phyloP scores from a whole-genome alignment of 2,329 filamentous ascomycete genomes.

The Rutstroemia sp. region DNA sequence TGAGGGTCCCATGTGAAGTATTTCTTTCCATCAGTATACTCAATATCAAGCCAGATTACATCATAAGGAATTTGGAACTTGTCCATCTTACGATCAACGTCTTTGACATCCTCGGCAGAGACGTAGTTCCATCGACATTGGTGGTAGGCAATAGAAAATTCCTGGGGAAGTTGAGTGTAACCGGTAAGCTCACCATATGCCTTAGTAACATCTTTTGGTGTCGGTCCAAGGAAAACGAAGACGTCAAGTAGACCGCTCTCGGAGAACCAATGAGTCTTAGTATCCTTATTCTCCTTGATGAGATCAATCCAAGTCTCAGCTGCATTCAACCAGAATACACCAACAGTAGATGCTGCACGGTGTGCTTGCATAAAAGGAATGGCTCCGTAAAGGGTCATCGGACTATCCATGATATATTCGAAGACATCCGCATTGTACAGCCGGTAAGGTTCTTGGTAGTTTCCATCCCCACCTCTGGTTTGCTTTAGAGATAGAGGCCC shows the following conservation, averaged over 20 bases:
- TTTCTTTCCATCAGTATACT: constrained; percentile 94
- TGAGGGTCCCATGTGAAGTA: constrained; percentile 97
- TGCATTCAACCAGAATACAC: constrained; percentile 94
- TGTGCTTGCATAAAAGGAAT: constrained; percentile 99
- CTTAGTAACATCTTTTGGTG: constrained; percentile 71
- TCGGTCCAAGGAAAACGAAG: constrained; percentile 90
- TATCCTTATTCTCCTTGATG: constrained; percentile 71
- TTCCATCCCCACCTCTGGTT: constrained; percentile 80
- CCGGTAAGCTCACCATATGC: constrained; percentile 87
- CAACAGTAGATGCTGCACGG: constrained; percentile 85
- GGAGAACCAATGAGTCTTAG: constrained; percentile 94
- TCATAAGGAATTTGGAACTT: constrained; percentile 94
- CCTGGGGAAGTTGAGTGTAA: constrained; percentile 82
- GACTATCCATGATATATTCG: constrained; percentile 93
- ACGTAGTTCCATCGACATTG: constrained; percentile 99
- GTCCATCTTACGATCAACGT: constrained; percentile 94
- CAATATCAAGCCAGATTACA: constrained; percentile 97
- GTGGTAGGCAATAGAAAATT: constrained; percentile 89
- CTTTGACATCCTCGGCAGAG: constrained; percentile 91
- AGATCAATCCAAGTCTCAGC: constrained; percentile 98
- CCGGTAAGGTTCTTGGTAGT: constrained; percentile 83
- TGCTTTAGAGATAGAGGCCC: constrained; percentile 82
- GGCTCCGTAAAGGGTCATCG: constrained; percentile 96
- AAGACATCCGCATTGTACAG: constrained; percentile 97
- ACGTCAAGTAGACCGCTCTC: constrained; percentile 85